These are phyloP conservation scores for Mesotaenium endlicherianum DNA, from an alignment of 139 green algal genomes.

Conservation along the genomic window DNA sequence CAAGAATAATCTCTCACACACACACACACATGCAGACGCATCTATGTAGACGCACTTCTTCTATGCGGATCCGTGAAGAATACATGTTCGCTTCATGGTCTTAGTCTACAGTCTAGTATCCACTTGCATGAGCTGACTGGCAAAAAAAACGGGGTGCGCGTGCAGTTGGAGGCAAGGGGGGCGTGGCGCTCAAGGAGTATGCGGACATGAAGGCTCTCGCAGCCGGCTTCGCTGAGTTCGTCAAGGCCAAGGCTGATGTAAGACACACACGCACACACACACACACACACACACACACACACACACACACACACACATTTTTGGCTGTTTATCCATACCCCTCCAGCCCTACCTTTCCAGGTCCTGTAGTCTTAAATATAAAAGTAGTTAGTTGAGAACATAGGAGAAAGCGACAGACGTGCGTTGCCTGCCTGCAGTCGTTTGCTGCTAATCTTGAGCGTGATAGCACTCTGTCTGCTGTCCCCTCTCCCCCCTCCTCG, in stretches of 20 bases:
- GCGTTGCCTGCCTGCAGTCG: neutral
- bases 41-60: too few relatives aligned
- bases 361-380: neutral
- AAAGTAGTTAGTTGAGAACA: neutral
- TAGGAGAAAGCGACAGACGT: neutral
- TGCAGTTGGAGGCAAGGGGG: neutral
- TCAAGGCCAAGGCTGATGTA: neutral
- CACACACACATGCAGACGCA: too few relatives aligned
- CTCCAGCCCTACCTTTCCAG: neutral
- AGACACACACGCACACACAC: neutral
- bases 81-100: too few relatives aligned
- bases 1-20: too few relatives aligned
- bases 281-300: neutral
- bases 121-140: too few relatives aligned
- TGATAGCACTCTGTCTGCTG: too few relatives aligned
- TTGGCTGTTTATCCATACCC: neutral
- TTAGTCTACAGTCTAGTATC: too few relatives aligned
- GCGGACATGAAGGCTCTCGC: neutral
- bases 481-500: too few relatives aligned
- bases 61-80: too few relatives aligned
- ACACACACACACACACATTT: neutral
- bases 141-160: too few relatives aligned
- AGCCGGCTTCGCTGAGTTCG: neutral
- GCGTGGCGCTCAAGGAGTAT: neutral
- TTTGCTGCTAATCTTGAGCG: too few relatives aligned